Percentiles rank a stretch among this genome's conserved stretches.
These are phyloP conservation scores for Lentinus brumalis DNA, from an alignment of 768 basidiomycete species.

Conservation along the genomic window DNA sequence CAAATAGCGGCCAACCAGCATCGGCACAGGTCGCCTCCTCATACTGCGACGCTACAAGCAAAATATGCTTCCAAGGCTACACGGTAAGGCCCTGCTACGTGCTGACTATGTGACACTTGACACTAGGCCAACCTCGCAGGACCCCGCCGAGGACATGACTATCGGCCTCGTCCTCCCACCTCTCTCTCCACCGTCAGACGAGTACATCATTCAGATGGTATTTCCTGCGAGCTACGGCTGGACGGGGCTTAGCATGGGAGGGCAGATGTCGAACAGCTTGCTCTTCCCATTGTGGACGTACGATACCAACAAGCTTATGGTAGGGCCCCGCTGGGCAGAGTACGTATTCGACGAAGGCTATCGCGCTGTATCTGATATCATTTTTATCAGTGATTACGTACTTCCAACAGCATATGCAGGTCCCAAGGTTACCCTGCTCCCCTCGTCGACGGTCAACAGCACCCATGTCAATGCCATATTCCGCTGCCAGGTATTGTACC, in stretches of 20 bases:
- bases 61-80: slow-evolving; percentile 27
- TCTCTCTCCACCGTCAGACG: slow-evolving; percentile 25
- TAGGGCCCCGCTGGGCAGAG: slow-evolving; percentile 31
- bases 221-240: slow-evolving; percentile 29
- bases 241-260: slow-evolving; percentile 31
- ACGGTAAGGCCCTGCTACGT: slow-evolving; percentile 7
- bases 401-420: slow-evolving; percentile 28
- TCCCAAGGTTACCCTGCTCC: slow-evolving; percentile 30
- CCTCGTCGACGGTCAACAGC: slow-evolving; percentile 27
- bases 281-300: slow-evolving; percentile 32
- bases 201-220: slow-evolving; percentile 30
- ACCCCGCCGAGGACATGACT: slow-evolving; percentile 25
- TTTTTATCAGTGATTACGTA: slow-evolving; percentile 26
- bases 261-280: slow-evolving; percentile 31
- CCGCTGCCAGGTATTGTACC: slow-evolving; percentile 30
- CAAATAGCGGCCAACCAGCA: not conserved
- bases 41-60: slow-evolving; percentile 26
- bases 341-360: slow-evolving; percentile 7
- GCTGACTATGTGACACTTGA: too few species aligned
- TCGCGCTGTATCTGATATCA: not conserved
- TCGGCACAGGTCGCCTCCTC: slow-evolving; percentile 23
- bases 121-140: slow-evolving; percentile 14
- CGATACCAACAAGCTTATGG: slow-evolving; percentile 22
- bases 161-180: slow-evolving; percentile 30
- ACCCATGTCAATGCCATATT: slow-evolving; percentile 32